Evolutionary conservation across 1,284 basidiomycete genomes (phyloP), one percentile per base, ranked within the genome.

Genomic region (Mycena sp.): DNA sequence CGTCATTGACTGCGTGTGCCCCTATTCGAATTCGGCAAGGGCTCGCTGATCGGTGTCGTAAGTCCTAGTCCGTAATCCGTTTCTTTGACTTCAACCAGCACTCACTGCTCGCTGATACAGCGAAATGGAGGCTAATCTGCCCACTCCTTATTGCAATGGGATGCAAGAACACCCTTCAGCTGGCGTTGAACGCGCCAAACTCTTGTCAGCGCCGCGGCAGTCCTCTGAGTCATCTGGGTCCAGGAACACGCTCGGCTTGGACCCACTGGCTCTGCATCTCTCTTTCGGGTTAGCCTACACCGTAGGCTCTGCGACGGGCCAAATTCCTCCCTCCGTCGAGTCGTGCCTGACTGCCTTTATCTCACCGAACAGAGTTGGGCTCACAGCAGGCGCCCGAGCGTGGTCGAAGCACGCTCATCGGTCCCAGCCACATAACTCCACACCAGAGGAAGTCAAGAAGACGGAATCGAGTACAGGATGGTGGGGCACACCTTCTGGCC

Each of bases 391-490:
- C 12, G 83, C 85, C 3, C 80, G 85, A 26, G 87, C 87, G 6
- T 88, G 85, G 86, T 79, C 84, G 3, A 88, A 88, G 66, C 86
- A 88, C 66, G 80, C 80, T 3, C 85, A 86, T 64, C 77, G 87
- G 23, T 63, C 19, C 51, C 55, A 46, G 60, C 67, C 53, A 23
- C 48, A 12, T 32, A 58, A 50, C 58, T 59, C 37, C 3, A 2
- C 38, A 3, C 25, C 53, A 12, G 55, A 58, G 9, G 37, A 54
- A 35, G 55, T 53, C 28, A 59, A 54, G 52, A 44, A 48, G 65
- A 46, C 64, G 40, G 66, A 67, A 54, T 51, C 51, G n/a, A 71
- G 72, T 40, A 64, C 69, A n/a, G 84, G 86, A 4, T 87, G 85
- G 85, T 87, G 86, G 86, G 85, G 86, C 1, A 74, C 66, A 2